Evolutionary conservation across 805 yeast genomes (phyloP).

Genomic region (Candida arabinofermentans): DNA sequence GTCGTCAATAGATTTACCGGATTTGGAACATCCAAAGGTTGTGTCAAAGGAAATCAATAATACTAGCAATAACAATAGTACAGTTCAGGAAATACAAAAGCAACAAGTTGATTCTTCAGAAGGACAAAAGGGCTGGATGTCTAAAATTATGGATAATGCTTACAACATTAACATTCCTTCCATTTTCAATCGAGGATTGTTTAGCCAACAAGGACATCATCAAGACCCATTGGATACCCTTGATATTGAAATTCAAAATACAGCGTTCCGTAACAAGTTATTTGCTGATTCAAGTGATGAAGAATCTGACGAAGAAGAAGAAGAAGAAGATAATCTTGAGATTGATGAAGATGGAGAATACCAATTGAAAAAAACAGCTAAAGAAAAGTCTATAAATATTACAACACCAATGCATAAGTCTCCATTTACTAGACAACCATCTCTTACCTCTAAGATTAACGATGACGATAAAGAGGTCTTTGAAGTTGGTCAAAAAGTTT

Average conservation of each 20-base stretch:
- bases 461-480: constrained; percentile 10
- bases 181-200: constrained; percentile 14
- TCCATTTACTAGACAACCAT: neutral
- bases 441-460: neutral
- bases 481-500: constrained; percentile 23
- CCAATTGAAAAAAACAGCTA: neutral
- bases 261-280: constrained; percentile 10
- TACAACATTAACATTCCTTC: constrained; percentile 15
- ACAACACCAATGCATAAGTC: constrained; percentile 1
- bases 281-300: constrained; percentile 31
- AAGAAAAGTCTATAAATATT: neutral
- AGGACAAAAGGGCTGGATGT: constrained; percentile 16
- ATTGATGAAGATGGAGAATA: neutral
- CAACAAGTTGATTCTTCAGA: neutral
- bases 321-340: constrained; percentile 13
- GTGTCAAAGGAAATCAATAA: neutral
- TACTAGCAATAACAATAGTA: neutral
- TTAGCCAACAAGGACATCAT: neutral
- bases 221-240: neutral
- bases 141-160: constrained; percentile 16
- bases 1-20: constrained; percentile 14
- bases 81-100: neutral
- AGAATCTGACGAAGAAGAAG: constrained; percentile 7
- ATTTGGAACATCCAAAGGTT: constrained; percentile 6
- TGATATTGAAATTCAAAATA: constrained; percentile 16